phyloP scores from a whole-genome alignment of 768 basidiomycete genomes.

The Mycena maculata region DNA sequence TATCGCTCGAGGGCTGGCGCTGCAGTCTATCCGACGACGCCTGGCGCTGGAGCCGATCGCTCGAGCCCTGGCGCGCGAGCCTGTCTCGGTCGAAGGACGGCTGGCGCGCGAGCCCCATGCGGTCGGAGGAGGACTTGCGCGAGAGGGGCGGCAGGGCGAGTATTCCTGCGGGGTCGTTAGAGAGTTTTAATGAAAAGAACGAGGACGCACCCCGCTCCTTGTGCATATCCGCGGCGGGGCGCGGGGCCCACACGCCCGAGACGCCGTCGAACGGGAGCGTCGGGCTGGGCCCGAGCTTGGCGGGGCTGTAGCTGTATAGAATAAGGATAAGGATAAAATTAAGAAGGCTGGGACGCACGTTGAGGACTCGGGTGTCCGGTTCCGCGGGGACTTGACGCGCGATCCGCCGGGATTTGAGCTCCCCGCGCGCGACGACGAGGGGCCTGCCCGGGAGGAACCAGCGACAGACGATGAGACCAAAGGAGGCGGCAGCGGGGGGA shows the following conservation, averaged over 20 bases:
- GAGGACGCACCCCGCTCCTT: neutral
- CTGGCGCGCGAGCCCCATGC: too few relatives aligned
- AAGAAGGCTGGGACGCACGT: too few relatives aligned
- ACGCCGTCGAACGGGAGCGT: slow-evolving; percentile 33
- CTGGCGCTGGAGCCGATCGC: too few relatives aligned
- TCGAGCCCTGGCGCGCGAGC: too few relatives aligned
- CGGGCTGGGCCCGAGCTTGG: slow-evolving; percentile 12
- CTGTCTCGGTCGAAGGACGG: too few relatives aligned
- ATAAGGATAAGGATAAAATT: too few relatives aligned
- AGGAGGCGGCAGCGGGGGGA: neutral
- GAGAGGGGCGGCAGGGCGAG: neutral
- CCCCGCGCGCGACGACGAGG: neutral
- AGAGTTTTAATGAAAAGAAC: neutral
- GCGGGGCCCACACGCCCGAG: slow-evolving; percentile 31
- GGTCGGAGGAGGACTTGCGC: neutral
- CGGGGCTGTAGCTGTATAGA: neutral
- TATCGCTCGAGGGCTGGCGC: neutral
- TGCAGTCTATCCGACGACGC: neutral
- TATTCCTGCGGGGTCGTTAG: too few relatives aligned
- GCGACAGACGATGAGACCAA: neutral
- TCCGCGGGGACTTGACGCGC: too few relatives aligned
- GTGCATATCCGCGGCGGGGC: slow-evolving; percentile 31
- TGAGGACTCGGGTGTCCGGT: neutral
- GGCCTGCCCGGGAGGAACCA: neutral
- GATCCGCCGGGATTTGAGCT: too few relatives aligned